Evolutionary conservation across 306 rosid species (phyloP).

Genomic region (Aeschynomene evenia): DNA sequence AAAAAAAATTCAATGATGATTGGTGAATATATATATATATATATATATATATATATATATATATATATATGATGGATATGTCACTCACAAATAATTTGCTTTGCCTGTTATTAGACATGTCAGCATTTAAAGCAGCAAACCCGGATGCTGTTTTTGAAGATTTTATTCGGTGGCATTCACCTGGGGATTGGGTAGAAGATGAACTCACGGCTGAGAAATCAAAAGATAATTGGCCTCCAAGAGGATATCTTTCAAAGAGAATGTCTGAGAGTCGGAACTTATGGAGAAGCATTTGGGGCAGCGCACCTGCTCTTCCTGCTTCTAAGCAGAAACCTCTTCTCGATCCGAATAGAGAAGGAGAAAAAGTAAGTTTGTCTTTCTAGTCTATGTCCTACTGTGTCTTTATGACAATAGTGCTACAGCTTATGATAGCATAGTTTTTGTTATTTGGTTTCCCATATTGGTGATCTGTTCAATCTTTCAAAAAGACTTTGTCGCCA

Average conservation of each 20-base stretch:
- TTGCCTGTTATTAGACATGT: slow-evolving; percentile 57
- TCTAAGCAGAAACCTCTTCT: slow-evolving; percentile 72
- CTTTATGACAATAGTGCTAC: background rate
- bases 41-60: too few relatives aligned
- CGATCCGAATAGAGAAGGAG: slow-evolving; percentile 81
- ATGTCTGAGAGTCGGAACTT: slow-evolving; percentile 71
- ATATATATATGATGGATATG: background rate
- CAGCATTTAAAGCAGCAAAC: slow-evolving; percentile 88
- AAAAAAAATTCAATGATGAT: background rate
- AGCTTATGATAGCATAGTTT: background rate
- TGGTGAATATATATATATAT: too few relatives aligned
- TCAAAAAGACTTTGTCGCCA: background rate
- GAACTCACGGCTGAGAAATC: slow-evolving; percentile 28
- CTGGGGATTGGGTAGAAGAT: slow-evolving; percentile 70
- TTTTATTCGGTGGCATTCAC: slow-evolving; percentile 88
- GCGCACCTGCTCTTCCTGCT: slow-evolving; percentile 57
- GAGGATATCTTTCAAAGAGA: slow-evolving; percentile 69
- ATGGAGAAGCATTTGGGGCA: slow-evolving; percentile 75
- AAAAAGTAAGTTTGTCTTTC: slow-evolving; percentile 49
- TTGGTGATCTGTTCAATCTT: background rate
- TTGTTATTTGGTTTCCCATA: background rate
- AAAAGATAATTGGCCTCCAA: slow-evolving; percentile 61
- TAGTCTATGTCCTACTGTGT: background rate
- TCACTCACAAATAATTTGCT: slow-evolving; percentile 28
- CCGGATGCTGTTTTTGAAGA: slow-evolving; percentile 81